Base-by-base conservation (phyloP, 2,329 filamentous ascomycete species). In the Stachybotrys chartarum region DNA sequence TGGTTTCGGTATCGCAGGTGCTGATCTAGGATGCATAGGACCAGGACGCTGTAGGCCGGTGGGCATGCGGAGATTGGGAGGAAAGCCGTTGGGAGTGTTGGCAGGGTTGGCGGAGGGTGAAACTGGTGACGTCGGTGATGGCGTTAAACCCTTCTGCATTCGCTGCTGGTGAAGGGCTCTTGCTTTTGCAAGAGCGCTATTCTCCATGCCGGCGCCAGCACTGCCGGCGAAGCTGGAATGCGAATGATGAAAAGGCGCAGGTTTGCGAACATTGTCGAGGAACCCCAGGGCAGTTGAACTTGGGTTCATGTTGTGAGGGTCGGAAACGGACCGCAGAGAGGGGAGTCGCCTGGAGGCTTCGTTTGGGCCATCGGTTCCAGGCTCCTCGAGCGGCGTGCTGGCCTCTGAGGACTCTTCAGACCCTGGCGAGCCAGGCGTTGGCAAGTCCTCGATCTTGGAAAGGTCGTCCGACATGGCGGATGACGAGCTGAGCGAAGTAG, bases 221-320 rank as follows among this genome's bases (percentile, higher is more conserved):
- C 61, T 62, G 12, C 67, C 66, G 18, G 65, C 64, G 54, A 72
- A 68, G 53, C 68, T 69, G 24, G 72, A 68, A 5, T 75, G 66
- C 11, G 72, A 66, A 14, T 42, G 35, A 14, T 14, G 8, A 10
- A 42, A 42, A 14, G 73, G 72, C 18, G 72, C 67, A 3, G 82
- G 83, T 51, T 81, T 76, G 56, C 84, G 76, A 5, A 81, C 83
- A 60, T 74, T 82, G 70, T 86, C 91, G 64, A 96, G 75, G 56
- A 89, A 82, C 46, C 91, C 91, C 5, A 92, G 77, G 46, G 90
- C 86, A 31, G 88, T 94, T n/a, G 91, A 96, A n/a, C 85, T 91
- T 7, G 87, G 75, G 55, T 83, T 90, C 84, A 96, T 91, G 54
- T 74, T 76, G 60, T 77, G 74, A 18, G 84, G 74, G 52, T 86